Evolutionary conservation across 2,329 filamentous ascomycete species (phyloP).

Genomic region (Aspergillus ochraceoroseus): DNA sequence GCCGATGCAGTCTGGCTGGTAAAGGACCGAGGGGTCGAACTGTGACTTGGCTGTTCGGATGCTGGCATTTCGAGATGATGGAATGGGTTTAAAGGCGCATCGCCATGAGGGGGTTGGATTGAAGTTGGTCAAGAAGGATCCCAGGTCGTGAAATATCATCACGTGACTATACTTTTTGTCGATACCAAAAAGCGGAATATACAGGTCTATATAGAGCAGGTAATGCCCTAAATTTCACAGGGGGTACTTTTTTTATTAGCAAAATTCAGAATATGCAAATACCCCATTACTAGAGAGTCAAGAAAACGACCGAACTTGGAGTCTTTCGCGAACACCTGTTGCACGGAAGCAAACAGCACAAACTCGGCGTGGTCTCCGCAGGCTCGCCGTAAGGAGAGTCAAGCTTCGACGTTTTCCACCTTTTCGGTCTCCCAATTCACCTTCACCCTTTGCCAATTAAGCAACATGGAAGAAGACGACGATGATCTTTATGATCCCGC

Average conservation of each 20-base stretch:
- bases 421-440: constrained; percentile 3
- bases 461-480: constrained; percentile 45
- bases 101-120: background rate
- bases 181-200: too few relatives aligned
- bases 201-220: too few relatives aligned
- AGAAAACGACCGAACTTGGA: too few relatives aligned
- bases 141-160: background rate
- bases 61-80: constrained; percentile 18
- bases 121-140: constrained; percentile 2
- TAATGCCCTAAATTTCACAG: too few relatives aligned
- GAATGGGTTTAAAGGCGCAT: background rate
- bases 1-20: constrained; percentile 70
- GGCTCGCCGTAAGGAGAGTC: constrained; percentile 17
- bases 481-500: constrained; percentile 46
- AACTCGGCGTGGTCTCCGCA: constrained; percentile 21
- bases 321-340: too few relatives aligned
- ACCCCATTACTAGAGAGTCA: too few relatives aligned
- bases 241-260: too few relatives aligned
- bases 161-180: constrained; percentile 13
- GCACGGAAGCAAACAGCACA: constrained; percentile 25
- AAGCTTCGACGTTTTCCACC: constrained; percentile 9
- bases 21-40: constrained; percentile 54
- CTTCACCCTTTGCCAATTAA: constrained; percentile 11
- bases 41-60: constrained; percentile 39
- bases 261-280: too few relatives aligned